Percentiles rank a stretch among this genome's conserved stretches.
Evolutionary conservation across 495 filamentous ascomycete species (phyloP).

Genomic region (Penicillium cosmopolitanum): DNA sequence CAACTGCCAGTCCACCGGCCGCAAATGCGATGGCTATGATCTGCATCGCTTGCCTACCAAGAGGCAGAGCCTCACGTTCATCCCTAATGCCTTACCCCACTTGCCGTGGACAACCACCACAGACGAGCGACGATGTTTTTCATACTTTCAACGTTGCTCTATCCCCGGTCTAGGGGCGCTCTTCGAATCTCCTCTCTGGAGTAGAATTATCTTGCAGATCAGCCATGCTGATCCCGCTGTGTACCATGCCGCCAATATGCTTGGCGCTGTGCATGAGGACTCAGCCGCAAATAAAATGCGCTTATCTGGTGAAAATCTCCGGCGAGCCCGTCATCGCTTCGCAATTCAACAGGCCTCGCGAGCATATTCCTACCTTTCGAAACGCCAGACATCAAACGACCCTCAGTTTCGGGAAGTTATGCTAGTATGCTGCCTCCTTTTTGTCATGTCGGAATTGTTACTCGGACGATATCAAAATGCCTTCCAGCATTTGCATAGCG

Average conservation of each 20-base stretch:
- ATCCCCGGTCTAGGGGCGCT: slow-evolving; percentile 18
- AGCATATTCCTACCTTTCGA: slow-evolving; percentile 14
- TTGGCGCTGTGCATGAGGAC: slow-evolving; percentile 28
- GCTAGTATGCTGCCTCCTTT: slow-evolving; percentile 29
- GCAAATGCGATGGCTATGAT: slow-evolving; percentile 19
- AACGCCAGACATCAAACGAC: slow-evolving; percentile 22
- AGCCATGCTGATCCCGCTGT: slow-evolving; percentile 27
- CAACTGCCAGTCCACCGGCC: slow-evolving; percentile 10
- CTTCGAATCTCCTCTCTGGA: slow-evolving; percentile 30
- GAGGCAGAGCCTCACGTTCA: slow-evolving; percentile 4
- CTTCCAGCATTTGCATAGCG: slow-evolving; percentile 23
- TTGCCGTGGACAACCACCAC: slow-evolving; percentile 23
- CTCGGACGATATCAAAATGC: slow-evolving; percentile 22
- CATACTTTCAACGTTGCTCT: slow-evolving; percentile 24
- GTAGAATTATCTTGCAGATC: slow-evolving; percentile 21
- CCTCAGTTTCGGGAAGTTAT: slow-evolving; percentile 20
- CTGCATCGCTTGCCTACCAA: slow-evolving; percentile 14
- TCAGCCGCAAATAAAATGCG: slow-evolving; percentile 18
- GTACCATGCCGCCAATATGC: slow-evolving; percentile 29
- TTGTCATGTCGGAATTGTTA: slow-evolving; percentile 22
- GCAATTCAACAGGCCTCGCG: slow-evolving; percentile 26
- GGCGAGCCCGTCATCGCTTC: slow-evolving; percentile 21
- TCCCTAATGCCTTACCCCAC: background rate
- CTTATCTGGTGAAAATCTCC: slow-evolving; percentile 19
- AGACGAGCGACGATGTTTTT: slow-evolving; percentile 32